Percentiles rank a stretch among this genome's conserved stretches.
Evolutionary conservation across 2,329 filamentous ascomycete genomes (phyloP).

Genomic region (Exophiala alcalophila): DNA sequence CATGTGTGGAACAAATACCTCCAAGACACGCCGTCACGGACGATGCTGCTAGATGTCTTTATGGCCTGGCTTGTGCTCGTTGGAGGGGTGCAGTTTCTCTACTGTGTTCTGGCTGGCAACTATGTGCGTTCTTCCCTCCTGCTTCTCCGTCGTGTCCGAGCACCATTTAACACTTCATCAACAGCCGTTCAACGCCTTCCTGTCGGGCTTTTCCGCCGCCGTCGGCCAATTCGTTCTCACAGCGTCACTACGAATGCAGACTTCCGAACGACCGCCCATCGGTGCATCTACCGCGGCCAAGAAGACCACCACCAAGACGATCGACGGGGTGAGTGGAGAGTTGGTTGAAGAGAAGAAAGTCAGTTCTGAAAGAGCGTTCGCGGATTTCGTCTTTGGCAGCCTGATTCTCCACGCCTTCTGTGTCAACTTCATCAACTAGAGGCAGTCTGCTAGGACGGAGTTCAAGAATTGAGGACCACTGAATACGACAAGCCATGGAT

Average conservation of each 20-base stretch:
- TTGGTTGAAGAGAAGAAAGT: constrained; percentile 33
- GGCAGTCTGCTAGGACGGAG: neutral
- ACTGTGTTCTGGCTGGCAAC: constrained; percentile 88
- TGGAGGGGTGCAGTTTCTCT: constrained; percentile 86
- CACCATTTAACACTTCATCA: too few relatives aligned
- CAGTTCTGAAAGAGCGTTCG: constrained; percentile 72
- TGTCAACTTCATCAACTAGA: constrained; percentile 96
- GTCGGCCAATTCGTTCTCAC: constrained; percentile 98
- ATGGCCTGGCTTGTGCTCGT: constrained; percentile 82
- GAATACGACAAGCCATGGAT: too few relatives aligned
- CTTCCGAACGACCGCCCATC: constrained; percentile 51
- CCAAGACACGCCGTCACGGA: constrained; percentile 79
- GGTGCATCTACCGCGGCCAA: constrained; percentile 46
- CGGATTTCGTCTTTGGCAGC: constrained; percentile 92
- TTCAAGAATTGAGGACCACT: neutral
- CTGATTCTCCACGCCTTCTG: constrained; percentile 98
- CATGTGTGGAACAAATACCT: constrained; percentile 77
- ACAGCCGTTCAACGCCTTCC: constrained; percentile 97
- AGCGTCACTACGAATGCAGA: constrained; percentile 86
- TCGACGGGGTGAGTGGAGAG: constrained; percentile 30
- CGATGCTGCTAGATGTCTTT: constrained; percentile 87
- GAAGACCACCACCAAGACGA: constrained; percentile 56
- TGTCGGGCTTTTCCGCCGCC: constrained; percentile 88
- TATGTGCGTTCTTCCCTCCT: constrained; percentile 64
- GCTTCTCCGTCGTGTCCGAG: too few relatives aligned